phyloP scores from a whole-genome alignment of 2,329 filamentous ascomycete genomes.

The Hypomyces perniciosus region DNA sequence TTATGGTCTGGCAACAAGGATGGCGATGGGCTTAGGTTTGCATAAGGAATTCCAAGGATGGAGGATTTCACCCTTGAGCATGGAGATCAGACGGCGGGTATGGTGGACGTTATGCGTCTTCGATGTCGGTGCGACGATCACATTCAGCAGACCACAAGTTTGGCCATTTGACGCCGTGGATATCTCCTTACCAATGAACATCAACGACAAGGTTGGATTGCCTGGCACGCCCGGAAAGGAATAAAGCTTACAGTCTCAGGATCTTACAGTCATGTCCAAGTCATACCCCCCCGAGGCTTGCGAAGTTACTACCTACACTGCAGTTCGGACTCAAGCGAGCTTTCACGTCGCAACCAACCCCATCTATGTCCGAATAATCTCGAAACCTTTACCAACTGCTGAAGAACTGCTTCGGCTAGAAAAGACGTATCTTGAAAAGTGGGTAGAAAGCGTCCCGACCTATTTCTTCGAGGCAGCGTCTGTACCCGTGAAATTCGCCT shows the following conservation, averaged over 20 bases:
- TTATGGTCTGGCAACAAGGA: constrained; percentile 43
- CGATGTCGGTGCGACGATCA: constrained; percentile 42
- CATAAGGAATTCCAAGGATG: constrained; percentile 38
- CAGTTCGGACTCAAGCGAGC: constrained; percentile 36
- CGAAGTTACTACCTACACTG: constrained; percentile 38
- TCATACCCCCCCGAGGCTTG: constrained; percentile 29
- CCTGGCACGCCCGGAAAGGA: background rate
- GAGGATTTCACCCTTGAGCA: constrained; percentile 27
- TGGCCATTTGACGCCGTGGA: constrained; percentile 37
- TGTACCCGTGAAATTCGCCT: constrained; percentile 30
- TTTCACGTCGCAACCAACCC: constrained; percentile 39
- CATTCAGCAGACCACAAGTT: constrained; percentile 38
- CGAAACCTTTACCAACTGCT: constrained; percentile 35
- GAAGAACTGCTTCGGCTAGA: constrained; percentile 36
- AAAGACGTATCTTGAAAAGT: constrained; percentile 31
- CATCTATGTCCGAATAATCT: constrained; percentile 41
- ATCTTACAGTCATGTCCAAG: constrained; percentile 30
- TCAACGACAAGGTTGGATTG: constrained; percentile 34
- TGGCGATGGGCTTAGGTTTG: constrained; percentile 44
- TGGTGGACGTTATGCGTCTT: constrained; percentile 39
- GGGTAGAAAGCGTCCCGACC: constrained; percentile 29
- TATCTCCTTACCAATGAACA: constrained; percentile 36
- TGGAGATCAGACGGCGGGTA: constrained; percentile 31
- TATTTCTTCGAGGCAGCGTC: constrained; percentile 30
- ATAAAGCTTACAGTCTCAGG: constrained; percentile 10